Evolutionary conservation across 768 basidiomycete species (phyloP), one percentile per base, ranked within the genome.

Genomic region (Ephemerocybe angulata): DNA sequence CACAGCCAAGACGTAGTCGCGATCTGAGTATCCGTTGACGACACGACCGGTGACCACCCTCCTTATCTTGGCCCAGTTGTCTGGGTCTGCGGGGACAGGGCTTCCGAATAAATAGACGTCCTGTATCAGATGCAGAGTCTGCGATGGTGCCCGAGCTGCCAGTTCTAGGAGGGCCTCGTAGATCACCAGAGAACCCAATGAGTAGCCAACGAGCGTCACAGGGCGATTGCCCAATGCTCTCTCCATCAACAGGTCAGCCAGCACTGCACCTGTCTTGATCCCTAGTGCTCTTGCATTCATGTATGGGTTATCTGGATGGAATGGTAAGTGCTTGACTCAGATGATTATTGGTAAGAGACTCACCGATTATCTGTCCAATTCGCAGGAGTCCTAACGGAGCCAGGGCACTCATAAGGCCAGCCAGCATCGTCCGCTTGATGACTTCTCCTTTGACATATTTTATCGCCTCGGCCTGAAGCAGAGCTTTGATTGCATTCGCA

Each of bases 61-160:
- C 2, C 82, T 72, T 19, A 78, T 70, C 27, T 73, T 67, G 1
- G 76, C 55, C 83, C 83, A 85, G 12, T 68, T 59, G 4, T 53
- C 60, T 17, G 64, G 57, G 56, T 80, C 75, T 5, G 71, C 70
- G 8, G 77, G 61, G 1, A 72, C 68, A 2, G 83, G 82, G 2
- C 76, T 71, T 5, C 83, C 83, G 58, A 81, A 81, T 8, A 83
- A 65, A 57, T 70, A 84, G 7, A 81, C 81, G 60, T 83, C 80
- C 53, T 85, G 74, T 21, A 83, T 68, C 19, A 83, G 67, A 53
- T 77, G 73, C 15, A 67, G 58, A 4, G 81, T 80, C 56, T 79
- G 64, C 5, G 69, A 63, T 3, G 78, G 74, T 1, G 74, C 72
- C 11, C 78, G 71, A 13, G 70, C 62, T 5, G 78, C 72, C 29